phyloP scores from a whole-genome alignment of 2,329 filamentous ascomycete genomes.

The Beauveria medogensis region DNA sequence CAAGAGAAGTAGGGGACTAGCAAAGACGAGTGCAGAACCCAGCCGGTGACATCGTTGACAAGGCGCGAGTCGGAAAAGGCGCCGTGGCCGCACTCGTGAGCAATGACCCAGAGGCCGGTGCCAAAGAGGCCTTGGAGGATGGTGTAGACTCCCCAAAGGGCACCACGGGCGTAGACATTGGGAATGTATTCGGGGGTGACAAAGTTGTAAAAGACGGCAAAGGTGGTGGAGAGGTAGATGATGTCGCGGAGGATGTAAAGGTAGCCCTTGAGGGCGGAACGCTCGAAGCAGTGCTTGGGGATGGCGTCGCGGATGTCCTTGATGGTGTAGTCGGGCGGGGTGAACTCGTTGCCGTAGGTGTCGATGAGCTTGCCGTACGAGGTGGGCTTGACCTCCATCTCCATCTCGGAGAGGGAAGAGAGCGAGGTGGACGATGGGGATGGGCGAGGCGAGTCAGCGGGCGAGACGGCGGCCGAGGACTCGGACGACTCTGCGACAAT shows the following conservation, averaged over 20 bases:
- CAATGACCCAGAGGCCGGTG: conserved; percentile 92
- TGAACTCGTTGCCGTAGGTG: conserved; percentile 91
- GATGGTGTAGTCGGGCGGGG: conserved; percentile 91
- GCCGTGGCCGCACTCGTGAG: conserved; percentile 96
- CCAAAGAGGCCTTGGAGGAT: conserved; percentile 85
- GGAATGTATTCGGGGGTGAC: conserved; percentile 79
- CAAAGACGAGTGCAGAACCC: conserved; percentile 79
- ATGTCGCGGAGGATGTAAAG: conserved; percentile 81
- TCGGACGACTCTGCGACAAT: conserved; percentile 40
- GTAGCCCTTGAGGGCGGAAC: conserved; percentile 68
- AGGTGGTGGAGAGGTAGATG: conserved; percentile 62
- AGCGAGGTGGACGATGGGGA: conserved; percentile 83
- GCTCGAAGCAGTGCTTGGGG: conserved; percentile 92
- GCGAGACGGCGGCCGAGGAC: conserved; percentile 49
- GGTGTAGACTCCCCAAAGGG: conserved; percentile 58
- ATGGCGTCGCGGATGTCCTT: conserved; percentile 97
- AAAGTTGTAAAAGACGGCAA: conserved; percentile 82
- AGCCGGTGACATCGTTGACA: conserved; percentile 87
- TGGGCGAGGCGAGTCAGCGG: conserved; percentile 49
- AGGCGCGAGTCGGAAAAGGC: conserved; percentile 89
- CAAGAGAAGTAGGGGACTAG: conserved; percentile 98
- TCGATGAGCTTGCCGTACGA: conserved; percentile 66
- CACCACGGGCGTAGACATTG: conserved; percentile 56
- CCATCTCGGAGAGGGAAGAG: conserved; percentile 72
- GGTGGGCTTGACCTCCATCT: conserved; percentile 32